These are phyloP conservation scores for Polyporus tsugae DNA, from an alignment of 1,284 basidiomycete species.

Conservation along the genomic window DNA sequence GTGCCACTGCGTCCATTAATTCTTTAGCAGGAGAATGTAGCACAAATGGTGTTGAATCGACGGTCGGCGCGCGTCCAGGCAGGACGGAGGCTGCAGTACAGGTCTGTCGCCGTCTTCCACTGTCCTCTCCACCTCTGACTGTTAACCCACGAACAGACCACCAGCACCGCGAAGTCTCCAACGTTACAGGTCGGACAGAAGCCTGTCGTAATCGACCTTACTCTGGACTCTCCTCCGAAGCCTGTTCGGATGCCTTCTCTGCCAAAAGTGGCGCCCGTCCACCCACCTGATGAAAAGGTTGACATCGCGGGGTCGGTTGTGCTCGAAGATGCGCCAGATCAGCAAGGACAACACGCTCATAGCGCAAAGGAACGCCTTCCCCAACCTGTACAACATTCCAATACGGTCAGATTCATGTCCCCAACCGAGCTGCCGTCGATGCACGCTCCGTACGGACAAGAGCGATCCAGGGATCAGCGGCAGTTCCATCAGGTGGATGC, in stretches of 20 bases:
- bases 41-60: too few relatives aligned
- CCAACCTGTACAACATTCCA: background rate
- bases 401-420: background rate
- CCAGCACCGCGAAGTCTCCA: background rate
- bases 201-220: constrained; percentile 32
- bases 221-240: constrained; percentile 29
- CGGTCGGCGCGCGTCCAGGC: background rate
- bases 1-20: background rate
- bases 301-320: too few relatives aligned
- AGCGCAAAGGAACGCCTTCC: background rate
- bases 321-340: background rate
- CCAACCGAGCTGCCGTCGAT: background rate
- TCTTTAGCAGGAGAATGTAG: background rate
- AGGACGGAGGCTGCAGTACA: background rate
- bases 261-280: background rate
- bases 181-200: constrained; percentile 7
- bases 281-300: too few relatives aligned
- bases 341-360: background rate
- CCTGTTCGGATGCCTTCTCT: background rate
- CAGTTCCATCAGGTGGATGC: background rate
- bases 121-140: background rate
- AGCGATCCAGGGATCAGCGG: background rate
- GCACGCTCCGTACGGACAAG: background rate
- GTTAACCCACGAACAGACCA: background rate
- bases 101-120: background rate